phyloP scores from a whole-genome alignment of 2,329 filamentous ascomycete genomes.

The Pseudogymnoascus sp. region DNA sequence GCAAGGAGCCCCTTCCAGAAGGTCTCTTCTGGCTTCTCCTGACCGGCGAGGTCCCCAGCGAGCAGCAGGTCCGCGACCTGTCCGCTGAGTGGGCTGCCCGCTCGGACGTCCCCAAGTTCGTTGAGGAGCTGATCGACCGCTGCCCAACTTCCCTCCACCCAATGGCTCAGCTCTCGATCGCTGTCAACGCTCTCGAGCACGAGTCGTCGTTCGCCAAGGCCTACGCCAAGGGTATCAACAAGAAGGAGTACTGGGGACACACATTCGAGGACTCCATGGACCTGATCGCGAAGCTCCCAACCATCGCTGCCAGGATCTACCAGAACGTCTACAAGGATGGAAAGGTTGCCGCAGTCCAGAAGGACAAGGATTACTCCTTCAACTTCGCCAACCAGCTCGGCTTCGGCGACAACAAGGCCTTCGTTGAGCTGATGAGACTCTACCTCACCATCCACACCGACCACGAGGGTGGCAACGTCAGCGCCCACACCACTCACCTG shows the following conservation, averaged over 20 bases:
- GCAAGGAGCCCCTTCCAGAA: conserved; percentile 94
- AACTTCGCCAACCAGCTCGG: conserved; percentile 99
- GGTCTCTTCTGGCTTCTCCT: conserved; percentile 99
- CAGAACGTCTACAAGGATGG: conserved; percentile 99
- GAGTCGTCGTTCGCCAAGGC: conserved; percentile 97
- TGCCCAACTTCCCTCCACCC: conserved; percentile 98
- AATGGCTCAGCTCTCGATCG: conserved; percentile 98
- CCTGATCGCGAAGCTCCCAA: conserved; percentile 98
- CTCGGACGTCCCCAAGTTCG: conserved; percentile 92
- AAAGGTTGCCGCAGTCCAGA: conserved; percentile 91
- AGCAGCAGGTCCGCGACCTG: conserved; percentile 97
- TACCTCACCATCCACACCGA: conserved; percentile 99
- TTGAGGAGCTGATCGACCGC: conserved; percentile 99
- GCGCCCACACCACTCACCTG: conserved; percentile 95
- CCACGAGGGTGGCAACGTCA: conserved; percentile 99
- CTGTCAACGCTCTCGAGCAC: conserved; percentile 96
- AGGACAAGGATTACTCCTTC: conserved; percentile 99
- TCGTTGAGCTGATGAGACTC: conserved; percentile 94
- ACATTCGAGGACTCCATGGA: conserved; percentile 99
- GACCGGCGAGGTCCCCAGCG: conserved; percentile 92
- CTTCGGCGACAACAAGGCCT: conserved; percentile 90
- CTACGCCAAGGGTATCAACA: conserved; percentile 98
- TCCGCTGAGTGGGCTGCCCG: conserved; percentile 98
- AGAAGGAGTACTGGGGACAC: conserved; percentile 99
- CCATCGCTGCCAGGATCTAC: conserved; percentile 97